These are phyloP conservation scores for Lepiota venenata DNA, from an alignment of 768 basidiomycete species.

Conservation along the genomic window DNA sequence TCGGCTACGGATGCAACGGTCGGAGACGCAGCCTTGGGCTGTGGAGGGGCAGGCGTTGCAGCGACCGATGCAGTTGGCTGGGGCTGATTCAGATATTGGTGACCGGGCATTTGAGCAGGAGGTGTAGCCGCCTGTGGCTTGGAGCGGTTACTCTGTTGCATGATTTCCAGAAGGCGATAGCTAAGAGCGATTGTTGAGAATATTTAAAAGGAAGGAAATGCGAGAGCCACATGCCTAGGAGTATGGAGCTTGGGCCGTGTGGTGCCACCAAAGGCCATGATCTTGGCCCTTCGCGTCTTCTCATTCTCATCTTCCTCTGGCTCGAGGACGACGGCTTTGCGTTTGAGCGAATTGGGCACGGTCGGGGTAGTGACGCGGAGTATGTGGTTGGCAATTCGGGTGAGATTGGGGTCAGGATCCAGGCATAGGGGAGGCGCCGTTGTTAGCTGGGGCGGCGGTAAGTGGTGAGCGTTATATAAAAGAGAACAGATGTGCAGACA, in stretches of 20 bases:
- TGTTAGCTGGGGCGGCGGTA: slow-evolving; percentile 63
- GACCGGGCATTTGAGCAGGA: slow-evolving; percentile 25
- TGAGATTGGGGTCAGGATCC: slow-evolving; percentile 74
- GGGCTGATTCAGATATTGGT: slow-evolving; percentile 21
- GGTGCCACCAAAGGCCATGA: slow-evolving; percentile 79
- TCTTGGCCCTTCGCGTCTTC: slow-evolving; percentile 66
- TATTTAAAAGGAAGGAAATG: neutral
- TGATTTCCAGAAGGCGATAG: slow-evolving; percentile 55
- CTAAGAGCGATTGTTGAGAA: slow-evolving; percentile 26
- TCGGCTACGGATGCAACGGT: slow-evolving; percentile 25
- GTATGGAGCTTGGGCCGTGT: slow-evolving; percentile 42
- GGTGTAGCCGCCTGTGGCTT: slow-evolving; percentile 22
- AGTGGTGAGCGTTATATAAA: slow-evolving; percentile 5
- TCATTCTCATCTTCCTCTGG: slow-evolving; percentile 77
- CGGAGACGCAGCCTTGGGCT: slow-evolving; percentile 27
- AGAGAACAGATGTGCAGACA: slow-evolving; percentile 7
- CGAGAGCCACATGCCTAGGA: slow-evolving; percentile 42
- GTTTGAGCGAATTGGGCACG: slow-evolving; percentile 70
- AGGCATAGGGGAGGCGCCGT: slow-evolving; percentile 76
- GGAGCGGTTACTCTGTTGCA: slow-evolving; percentile 20
- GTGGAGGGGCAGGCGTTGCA: slow-evolving; percentile 21
- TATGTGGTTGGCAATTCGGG: slow-evolving; percentile 73
- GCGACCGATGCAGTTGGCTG: slow-evolving; percentile 15
- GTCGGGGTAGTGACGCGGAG: slow-evolving; percentile 70
- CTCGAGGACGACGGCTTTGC: slow-evolving; percentile 68